Conservation (phyloP, 2,329 filamentous ascomycete genomes). For the Diplodia seriata region DNA sequence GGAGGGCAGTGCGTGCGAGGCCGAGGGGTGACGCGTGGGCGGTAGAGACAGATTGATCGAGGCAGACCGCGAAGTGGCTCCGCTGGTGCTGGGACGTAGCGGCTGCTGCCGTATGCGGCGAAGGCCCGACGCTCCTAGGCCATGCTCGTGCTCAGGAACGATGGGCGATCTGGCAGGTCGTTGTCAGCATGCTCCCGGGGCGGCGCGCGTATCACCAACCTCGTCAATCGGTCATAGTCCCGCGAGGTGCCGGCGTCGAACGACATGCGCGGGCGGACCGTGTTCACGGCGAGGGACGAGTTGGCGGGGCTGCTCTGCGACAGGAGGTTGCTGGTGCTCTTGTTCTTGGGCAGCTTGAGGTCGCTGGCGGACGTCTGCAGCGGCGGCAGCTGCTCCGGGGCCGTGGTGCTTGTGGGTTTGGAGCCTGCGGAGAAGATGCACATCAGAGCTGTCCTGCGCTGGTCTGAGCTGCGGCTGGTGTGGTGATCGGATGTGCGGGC, state of each 20-base stretch:
- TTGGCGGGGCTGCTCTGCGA: slow-evolving; percentile 40
- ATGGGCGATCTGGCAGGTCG: slow-evolving; percentile 65
- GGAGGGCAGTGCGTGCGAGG: slow-evolving; percentile 60
- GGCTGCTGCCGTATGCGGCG: slow-evolving; percentile 92
- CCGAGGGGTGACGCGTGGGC: slow-evolving; percentile 51
- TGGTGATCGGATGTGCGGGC: slow-evolving; percentile 31
- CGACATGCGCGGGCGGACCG: slow-evolving; percentile 73
- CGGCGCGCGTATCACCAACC: slow-evolving; percentile 61
- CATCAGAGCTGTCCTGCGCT: slow-evolving; percentile 30
- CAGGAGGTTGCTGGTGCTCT: slow-evolving; percentile 58
- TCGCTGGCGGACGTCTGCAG: slow-evolving; percentile 37
- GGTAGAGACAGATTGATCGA: slow-evolving; percentile 74
- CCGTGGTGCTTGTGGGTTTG: slow-evolving; percentile 30
- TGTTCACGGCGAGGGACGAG: slow-evolving; percentile 57
- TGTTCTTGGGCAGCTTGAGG: slow-evolving; percentile 55
- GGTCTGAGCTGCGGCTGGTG: slow-evolving; percentile 31
- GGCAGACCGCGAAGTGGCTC: slow-evolving; percentile 64
- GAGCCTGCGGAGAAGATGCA: slow-evolving; percentile 32
- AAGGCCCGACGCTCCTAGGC: slow-evolving; percentile 82
- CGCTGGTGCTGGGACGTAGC: slow-evolving; percentile 58
- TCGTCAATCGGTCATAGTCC: slow-evolving; percentile 68
- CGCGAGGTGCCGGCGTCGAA: slow-evolving; percentile 71
- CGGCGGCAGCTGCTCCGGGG: slow-evolving; percentile 20
- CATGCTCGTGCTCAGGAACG: slow-evolving; percentile 85
- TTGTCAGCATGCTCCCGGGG: slow-evolving; percentile 3